Evolutionary conservation across 140 eudicot species (phyloP), one percentile per base, ranked within the genome.

Genomic region (Senecio squalidus): DNA sequence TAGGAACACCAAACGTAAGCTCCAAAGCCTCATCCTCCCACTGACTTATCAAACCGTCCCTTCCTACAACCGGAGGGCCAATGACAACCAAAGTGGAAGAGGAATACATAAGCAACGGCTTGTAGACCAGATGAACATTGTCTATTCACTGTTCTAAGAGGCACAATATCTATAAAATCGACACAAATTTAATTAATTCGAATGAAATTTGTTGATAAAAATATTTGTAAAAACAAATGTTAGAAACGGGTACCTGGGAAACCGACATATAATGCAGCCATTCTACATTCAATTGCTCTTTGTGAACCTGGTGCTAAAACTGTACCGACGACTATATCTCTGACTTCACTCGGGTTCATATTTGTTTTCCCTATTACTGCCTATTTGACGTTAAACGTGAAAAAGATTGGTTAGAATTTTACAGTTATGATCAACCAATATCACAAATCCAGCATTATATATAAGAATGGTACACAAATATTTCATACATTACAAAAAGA

Each of bases 91-190:
- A n/a, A n/a, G n/a, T n/a, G n/a, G n/a, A n/a, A n/a, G n/a, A n/a
- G n/a, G n/a, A n/a, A n/a, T 11, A 89, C 95, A 73, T 89, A 95
- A 65, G 94, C 94, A 70, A 89, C 97, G 65, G 97, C 97, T 33
- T 89, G 97, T 9, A 89, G 89, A 25, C 97, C 97, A 58, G 97
- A 89, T 41, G 97, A 89, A 72, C 97, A 89, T 77, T 89, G 97
- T 71, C 97, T 82, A 70, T 89, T n/a, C n/a, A n/a, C n/a, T n/a
- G n/a, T n/a, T n/a, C n/a, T n/a, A n/a, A n/a, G n/a, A n/a, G n/a
- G n/a, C 57, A 89, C 97, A 61, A 81, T 82, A 20, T 85, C 97
- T 89, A 77, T 26, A 57, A n/a, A 26, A 52, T 47, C n/a, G 30
- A 3, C 13, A 15, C 31, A 6, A 38, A 24, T 14, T 23, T 31